A percentile compares a stretch with the other conserved stretches of the same genome.
Conservation (phyloP, 2,329 filamentous ascomycete genomes). For the Neonectria neomacrospora region DNA sequence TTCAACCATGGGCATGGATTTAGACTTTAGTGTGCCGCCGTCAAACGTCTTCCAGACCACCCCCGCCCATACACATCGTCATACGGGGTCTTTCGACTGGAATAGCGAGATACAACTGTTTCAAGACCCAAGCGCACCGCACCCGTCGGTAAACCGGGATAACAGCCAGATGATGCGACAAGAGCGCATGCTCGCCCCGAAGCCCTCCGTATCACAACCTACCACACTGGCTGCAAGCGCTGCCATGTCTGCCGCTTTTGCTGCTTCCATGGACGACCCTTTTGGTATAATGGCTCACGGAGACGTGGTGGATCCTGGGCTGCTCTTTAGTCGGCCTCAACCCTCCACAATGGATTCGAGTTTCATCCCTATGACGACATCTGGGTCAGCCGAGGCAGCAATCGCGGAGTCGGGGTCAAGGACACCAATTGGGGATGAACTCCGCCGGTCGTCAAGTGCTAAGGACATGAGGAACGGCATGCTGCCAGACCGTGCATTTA, state of each 20-base stretch:
- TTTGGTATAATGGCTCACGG: conserved; percentile 60
- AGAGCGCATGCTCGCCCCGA: conserved; percentile 62
- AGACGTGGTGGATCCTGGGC: conserved; percentile 67
- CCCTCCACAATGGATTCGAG: conserved; percentile 58
- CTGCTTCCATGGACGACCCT: conserved; percentile 59
- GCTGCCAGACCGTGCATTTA: conserved; percentile 53
- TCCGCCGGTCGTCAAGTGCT: conserved; percentile 59
- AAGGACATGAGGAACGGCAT: conserved; percentile 57
- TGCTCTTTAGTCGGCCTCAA: conserved; percentile 65
- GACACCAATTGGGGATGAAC: conserved; percentile 47
- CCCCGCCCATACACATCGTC: conserved; percentile 53
- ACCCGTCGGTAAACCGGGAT: conserved; percentile 49
- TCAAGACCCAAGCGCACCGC: conserved; percentile 56
- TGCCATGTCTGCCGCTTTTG: conserved; percentile 56
- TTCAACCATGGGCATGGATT: conserved; percentile 67
- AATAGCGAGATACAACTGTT: conserved; percentile 65
- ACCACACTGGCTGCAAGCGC: conserved; percentile 34
- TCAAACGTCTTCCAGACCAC: conserved; percentile 55
- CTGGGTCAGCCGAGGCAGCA: conserved; percentile 44
- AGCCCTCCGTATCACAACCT: conserved; percentile 53
- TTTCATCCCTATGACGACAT: conserved; percentile 47
- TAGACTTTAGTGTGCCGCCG: conserved; percentile 64
- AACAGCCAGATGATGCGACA: conserved; percentile 53
- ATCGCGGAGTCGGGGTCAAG: conserved; percentile 43
- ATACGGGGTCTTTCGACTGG: conserved; percentile 68